Evolutionary conservation across 305 asterid genomes (phyloP).

Genomic region (Plantago coronopus): DNA sequence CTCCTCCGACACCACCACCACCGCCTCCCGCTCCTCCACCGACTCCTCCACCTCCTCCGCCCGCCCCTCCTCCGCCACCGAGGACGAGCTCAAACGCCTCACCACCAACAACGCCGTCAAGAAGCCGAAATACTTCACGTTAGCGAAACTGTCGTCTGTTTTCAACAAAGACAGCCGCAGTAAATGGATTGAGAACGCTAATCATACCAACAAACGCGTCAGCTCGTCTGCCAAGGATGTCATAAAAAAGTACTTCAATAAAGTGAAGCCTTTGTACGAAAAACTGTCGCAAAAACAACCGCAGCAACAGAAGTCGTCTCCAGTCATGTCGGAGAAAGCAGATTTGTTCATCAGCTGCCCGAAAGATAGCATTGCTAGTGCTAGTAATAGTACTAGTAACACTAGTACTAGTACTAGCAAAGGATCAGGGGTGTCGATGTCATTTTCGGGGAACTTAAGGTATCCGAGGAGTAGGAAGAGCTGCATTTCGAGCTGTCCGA

Average conservation of each 20-base stretch:
- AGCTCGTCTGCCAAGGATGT: constrained; percentile 65
- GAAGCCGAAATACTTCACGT: constrained; percentile 55
- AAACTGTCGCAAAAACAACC: constrained; percentile 58
- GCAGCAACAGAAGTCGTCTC: background rate
- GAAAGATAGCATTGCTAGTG: too few species aligned
- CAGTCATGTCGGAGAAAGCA: background rate
- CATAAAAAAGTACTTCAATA: constrained; percentile 61
- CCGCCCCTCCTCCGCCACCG: constrained; percentile 63
- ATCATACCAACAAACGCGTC: constrained; percentile 33
- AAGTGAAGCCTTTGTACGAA: constrained; percentile 69
- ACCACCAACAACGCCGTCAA: constrained; percentile 11
- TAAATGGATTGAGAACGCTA: background rate
- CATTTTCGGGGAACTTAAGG: constrained; percentile 69
- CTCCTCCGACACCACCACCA: constrained; percentile 67
- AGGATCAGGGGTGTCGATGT: constrained; percentile 28
- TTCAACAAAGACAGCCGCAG: constrained; percentile 45
- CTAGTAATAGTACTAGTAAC: too few species aligned
- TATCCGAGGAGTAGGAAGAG: constrained; percentile 49
- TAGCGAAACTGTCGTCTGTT: constrained; percentile 65
- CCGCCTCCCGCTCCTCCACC: constrained; percentile 53
- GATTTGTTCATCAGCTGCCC: background rate
- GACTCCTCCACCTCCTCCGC: constrained; percentile 48
- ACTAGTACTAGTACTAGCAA: too few species aligned
- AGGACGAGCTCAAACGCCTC: constrained; percentile 48
- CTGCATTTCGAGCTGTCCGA: constrained; percentile 69